phyloP scores from a whole-genome alignment of 768 basidiomycete species.

The Leccinum boreale region DNA sequence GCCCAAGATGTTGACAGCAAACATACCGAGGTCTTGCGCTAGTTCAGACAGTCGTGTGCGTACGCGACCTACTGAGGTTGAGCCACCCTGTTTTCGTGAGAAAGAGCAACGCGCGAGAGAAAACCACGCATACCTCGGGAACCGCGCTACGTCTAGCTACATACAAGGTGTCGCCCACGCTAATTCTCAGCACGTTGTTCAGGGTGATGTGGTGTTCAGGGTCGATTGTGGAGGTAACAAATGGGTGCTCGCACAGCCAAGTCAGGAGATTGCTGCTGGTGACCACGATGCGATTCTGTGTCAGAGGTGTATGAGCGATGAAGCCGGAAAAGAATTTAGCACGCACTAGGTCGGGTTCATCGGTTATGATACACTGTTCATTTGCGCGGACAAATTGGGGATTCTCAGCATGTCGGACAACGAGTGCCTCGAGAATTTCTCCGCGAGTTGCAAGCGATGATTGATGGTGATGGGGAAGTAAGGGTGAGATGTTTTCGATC shows the following conservation, averaged over 20 bases:
- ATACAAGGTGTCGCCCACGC: slow-evolving; percentile 56
- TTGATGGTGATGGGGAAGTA: slow-evolving; percentile 28
- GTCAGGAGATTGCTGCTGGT: slow-evolving; percentile 42
- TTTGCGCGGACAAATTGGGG: slow-evolving; percentile 28
- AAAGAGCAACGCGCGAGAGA: slow-evolving; percentile 1
- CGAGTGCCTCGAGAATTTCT: slow-evolving; percentile 31
- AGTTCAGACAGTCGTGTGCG: slow-evolving; percentile 64
- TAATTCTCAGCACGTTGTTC: slow-evolving; percentile 42
- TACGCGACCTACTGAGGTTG: slow-evolving; percentile 73
- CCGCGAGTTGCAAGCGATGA: slow-evolving; percentile 22
- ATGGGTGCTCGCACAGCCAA: slow-evolving; percentile 45
- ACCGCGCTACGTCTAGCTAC: slow-evolving; percentile 47
- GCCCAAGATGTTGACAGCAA: slow-evolving; percentile 7
- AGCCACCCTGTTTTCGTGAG: slow-evolving; percentile 66
- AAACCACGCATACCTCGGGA: slow-evolving; percentile 45
- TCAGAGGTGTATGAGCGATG: slow-evolving; percentile 10
- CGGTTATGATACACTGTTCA: slow-evolving; percentile 10
- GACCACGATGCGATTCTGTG: slow-evolving; percentile 49
- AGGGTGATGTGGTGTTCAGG: slow-evolving; percentile 31
- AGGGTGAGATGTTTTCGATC: slow-evolving; percentile 34
- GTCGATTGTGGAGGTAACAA: slow-evolving; percentile 22
- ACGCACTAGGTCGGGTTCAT: slow-evolving; percentile 29
- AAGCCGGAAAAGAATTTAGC: neutral
- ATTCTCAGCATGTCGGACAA: slow-evolving; percentile 30
- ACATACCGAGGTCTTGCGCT: slow-evolving; percentile 61